Conservation (phyloP, 192 early-diverging fungal genomes). For the Entomortierella chlamydospora region DNA sequence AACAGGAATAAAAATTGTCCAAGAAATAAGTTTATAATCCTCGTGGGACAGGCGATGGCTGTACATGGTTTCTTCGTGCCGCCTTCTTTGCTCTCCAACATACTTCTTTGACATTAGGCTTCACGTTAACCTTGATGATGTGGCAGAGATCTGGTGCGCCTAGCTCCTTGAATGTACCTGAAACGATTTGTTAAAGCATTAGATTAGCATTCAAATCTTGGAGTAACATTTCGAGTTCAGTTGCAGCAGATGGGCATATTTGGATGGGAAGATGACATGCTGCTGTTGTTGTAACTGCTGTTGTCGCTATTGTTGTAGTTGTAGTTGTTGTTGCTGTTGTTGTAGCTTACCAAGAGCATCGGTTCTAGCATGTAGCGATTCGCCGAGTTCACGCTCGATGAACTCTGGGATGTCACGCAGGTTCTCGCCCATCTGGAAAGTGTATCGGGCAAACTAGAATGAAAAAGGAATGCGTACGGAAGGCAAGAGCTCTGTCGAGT, state of each 20-base stretch:
- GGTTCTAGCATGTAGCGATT: constrained; percentile 86
- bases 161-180: constrained; percentile 89
- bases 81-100: neutral
- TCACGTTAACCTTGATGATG: constrained; percentile 91
- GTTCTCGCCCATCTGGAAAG: constrained; percentile 61
- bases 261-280: too few relatives aligned
- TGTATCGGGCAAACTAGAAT: neutral
- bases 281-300: too few relatives aligned
- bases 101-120: constrained; percentile 83
- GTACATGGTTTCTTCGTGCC: neutral
- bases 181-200: neutral
- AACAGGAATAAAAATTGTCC: neutral
- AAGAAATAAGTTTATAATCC: neutral
- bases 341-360: constrained; percentile 91
- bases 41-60: too few relatives aligned
- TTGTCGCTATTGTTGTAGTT: too few relatives aligned
- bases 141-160: constrained; percentile 99
- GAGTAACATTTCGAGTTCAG: too few relatives aligned
- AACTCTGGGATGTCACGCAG: constrained; percentile 94
- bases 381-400: constrained; percentile 93
- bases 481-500: neutral
- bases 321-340: too few relatives aligned
- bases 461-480: neutral
- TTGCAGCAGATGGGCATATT: too few relatives aligned
- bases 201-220: neutral